Conservation (phyloP, 345 rosid species). For the Dipteronia dyeriana region DNA sequence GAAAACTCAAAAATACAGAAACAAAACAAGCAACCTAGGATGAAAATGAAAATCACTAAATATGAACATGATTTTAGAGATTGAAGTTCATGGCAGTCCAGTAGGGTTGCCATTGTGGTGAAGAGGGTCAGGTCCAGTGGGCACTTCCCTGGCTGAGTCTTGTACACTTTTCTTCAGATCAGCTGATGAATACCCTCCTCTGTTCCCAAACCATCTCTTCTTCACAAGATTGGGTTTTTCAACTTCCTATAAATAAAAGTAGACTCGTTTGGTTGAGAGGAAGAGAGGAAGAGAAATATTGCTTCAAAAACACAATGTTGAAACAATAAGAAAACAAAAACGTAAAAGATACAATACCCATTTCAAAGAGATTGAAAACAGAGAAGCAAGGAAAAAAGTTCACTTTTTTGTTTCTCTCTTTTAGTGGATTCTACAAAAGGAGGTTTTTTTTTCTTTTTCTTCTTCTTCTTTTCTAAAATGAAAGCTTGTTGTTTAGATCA, state of each 20-base stretch:
- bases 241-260: constrained; percentile 16
- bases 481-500: not conserved
- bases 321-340: not conserved
- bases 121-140: constrained; percentile 69
- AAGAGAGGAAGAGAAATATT: too few relatives aligned
- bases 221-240: not conserved
- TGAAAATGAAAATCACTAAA: not conserved
- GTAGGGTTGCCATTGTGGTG: constrained; percentile 53
- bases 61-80: not conserved
- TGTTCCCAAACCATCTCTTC: constrained; percentile 10
- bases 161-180: constrained; percentile 4
- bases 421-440: not conserved
- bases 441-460: not conserved
- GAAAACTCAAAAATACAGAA: not conserved
- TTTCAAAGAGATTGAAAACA: not conserved
- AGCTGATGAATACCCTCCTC: not conserved
- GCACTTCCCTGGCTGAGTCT: constrained; percentile 52
- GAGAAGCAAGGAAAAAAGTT: not conserved
- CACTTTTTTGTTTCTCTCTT: not conserved
- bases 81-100: constrained; percentile 15
- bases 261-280: not conserved
- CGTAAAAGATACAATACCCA: not conserved
- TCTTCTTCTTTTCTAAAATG: not conserved
- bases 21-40: not conserved
- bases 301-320: not conserved